Conservation (phyloP, 306 rosid species). For the Mucuna pruriens region DNA sequence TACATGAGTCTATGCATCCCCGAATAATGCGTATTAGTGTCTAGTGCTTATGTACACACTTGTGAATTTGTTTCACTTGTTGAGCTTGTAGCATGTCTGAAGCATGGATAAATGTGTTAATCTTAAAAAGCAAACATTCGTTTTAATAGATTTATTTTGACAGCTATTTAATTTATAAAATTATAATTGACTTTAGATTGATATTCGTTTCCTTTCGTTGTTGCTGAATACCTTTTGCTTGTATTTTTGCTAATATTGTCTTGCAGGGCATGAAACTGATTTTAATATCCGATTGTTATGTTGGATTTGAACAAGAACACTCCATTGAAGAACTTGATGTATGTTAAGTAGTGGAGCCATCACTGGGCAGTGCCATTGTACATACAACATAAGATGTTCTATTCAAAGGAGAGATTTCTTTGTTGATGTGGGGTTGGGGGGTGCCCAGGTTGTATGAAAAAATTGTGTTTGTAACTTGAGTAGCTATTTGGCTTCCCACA, state of each 20-base stretch:
- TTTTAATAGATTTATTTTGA: conserved; percentile 24
- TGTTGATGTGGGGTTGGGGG: neutral
- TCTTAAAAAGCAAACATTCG: conserved; percentile 16
- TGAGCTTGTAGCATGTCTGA: neutral
- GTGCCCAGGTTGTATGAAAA: neutral
- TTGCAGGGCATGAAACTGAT: conserved; percentile 77
- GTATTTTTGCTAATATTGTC: neutral
- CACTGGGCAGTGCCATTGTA: neutral
- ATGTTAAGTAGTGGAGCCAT: neutral
- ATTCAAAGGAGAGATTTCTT: neutral
- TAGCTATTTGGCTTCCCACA: neutral
- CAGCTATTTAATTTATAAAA: neutral
- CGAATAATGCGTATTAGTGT: neutral
- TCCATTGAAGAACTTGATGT: conserved; percentile 49
- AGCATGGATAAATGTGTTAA: conserved; percentile 10
- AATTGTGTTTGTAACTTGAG: neutral
- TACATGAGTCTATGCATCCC: neutral
- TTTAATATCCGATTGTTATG: conserved; percentile 90
- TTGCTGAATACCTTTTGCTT: conserved; percentile 23
- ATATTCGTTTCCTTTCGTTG: neutral
- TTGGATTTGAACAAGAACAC: conserved; percentile 84
- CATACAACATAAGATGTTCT: neutral
- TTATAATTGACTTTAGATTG: neutral
- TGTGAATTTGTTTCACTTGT: neutral
- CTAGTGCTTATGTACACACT: neutral